Base-by-base conservation (phyloP, 352 stramenopile species). In the Blastocystis sp. region DNA sequence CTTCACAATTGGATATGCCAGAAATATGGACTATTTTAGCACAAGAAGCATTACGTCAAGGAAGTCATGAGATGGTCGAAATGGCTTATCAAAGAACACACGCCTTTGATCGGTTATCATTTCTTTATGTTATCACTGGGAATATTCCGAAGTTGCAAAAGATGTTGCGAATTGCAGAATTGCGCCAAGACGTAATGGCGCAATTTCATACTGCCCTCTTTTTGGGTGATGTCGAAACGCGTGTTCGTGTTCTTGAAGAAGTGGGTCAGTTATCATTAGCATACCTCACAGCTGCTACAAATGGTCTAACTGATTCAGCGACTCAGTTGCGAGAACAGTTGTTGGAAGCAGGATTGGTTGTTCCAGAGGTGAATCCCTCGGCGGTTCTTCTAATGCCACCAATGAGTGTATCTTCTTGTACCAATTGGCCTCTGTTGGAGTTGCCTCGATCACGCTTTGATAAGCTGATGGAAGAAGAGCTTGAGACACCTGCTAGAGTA, bases 61-160 rank as follows among this genome's bases (percentile, higher is more conserved):
- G 97, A 87, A 99, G 99, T 89, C 95, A 98, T 87, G 93, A 98
- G 90, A 95, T 99, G 88, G 97, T 98, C 39, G 96, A 99, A 90
- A 98, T 98, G 95, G 95, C 94, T 37, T 99, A 99, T 88, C 96
- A 99, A 92, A 93, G 95, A 58, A 98, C 96, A 39, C 98, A 98
- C 90, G 97, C 98, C 91, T 98, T 98, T 89, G 96, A 99, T 89
- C 93, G 95, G 19, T 91, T 99, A 14, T 97, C 93, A 71, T 99
- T 99, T 90, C 90, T 99, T 37, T 99, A 99, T 91, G 91, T 98
- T 19, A 93, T 99, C 56, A 98, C 96, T 65, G 97, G 67, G 78
- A 97, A 98, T 90, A 96, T 92, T 56, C 95, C 98, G 83, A 98
- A 99, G 91, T 92, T 99, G 16, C 92, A 94, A 87, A 98, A 98